Evolutionary conservation across 2,329 filamentous ascomycete genomes (phyloP).

Genomic region (Microthyrium microscopicum): DNA sequence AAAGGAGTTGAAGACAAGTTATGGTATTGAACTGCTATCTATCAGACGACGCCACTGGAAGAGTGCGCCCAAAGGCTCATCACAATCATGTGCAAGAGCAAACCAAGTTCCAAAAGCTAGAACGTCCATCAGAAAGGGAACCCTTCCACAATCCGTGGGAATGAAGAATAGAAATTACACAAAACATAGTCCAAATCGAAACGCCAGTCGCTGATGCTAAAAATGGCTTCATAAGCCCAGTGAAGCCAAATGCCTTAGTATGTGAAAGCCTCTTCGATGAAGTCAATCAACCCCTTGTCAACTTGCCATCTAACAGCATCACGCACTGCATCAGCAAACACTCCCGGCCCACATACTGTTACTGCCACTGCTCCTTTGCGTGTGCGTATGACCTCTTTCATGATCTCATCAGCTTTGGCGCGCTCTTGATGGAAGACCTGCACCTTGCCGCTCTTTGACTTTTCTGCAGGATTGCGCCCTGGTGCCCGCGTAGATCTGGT

Average conservation of each 20-base stretch:
- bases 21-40: too few relatives aligned
- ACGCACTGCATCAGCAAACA: conserved; percentile 45
- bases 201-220: too few relatives aligned
- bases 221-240: neutral
- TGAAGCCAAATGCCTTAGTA: conserved; percentile 28
- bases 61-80: too few relatives aligned
- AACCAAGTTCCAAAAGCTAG: too few relatives aligned
- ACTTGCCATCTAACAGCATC: conserved; percentile 35
- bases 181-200: too few relatives aligned
- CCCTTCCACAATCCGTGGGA: too few relatives aligned
- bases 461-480: conserved; percentile 35
- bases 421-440: conserved; percentile 46
- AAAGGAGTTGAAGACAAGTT: too few relatives aligned
- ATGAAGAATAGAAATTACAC: too few relatives aligned
- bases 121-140: too few relatives aligned
- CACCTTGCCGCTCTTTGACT: conserved; percentile 38
- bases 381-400: conserved; percentile 39
- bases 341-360: conserved; percentile 45
- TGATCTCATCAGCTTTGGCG: conserved; percentile 36
- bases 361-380: conserved; percentile 43
- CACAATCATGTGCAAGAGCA: too few relatives aligned
- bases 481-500: too few relatives aligned
- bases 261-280: conserved; percentile 49
- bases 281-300: conserved; percentile 38
- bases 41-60: too few relatives aligned